phyloP scores from a whole-genome alignment of 257 asterid genomes.

The Primulina eburnea region DNA sequence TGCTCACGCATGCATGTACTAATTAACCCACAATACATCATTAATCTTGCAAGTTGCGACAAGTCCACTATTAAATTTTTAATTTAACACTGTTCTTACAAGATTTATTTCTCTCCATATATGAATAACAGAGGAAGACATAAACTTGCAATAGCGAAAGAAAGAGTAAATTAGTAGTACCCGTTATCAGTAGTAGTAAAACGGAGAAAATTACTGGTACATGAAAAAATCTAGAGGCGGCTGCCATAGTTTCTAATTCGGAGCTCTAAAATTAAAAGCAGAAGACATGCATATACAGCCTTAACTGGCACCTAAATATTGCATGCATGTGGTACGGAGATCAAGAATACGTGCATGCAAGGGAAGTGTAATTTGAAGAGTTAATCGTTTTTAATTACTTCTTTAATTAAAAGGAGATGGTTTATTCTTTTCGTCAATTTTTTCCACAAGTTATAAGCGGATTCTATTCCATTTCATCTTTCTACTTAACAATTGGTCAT shows the following conservation, averaged over 20 bases:
- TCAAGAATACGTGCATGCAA: constrained; percentile 38
- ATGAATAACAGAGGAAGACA: too few relatives aligned
- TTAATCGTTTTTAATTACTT: neutral
- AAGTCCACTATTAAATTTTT: too few relatives aligned
- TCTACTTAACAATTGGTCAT: too few relatives aligned
- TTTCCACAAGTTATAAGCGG: neutral
- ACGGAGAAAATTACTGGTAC: constrained; percentile 13
- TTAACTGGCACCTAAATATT: neutral
- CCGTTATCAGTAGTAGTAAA: constrained; percentile 39
- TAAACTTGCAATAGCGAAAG: neutral
- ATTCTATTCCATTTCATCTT: too few relatives aligned
- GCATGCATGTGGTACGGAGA: constrained; percentile 1
- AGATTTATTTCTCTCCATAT: too few relatives aligned
- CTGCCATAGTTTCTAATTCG: constrained; percentile 27
- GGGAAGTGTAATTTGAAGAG: neutral
- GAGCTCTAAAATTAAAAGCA: neutral
- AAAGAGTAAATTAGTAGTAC: constrained; percentile 27
- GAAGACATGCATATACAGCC: neutral
- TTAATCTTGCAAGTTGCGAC: too few relatives aligned
- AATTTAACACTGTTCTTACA: too few relatives aligned
- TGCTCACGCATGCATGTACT: constrained; percentile 20
- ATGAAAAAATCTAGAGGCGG: neutral
- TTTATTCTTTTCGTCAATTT: neutral
- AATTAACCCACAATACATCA: neutral
- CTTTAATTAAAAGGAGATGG: neutral